phyloP scores from a whole-genome alignment of 2,329 filamentous ascomycete genomes.

The Aureobasidium leucospermi region DNA sequence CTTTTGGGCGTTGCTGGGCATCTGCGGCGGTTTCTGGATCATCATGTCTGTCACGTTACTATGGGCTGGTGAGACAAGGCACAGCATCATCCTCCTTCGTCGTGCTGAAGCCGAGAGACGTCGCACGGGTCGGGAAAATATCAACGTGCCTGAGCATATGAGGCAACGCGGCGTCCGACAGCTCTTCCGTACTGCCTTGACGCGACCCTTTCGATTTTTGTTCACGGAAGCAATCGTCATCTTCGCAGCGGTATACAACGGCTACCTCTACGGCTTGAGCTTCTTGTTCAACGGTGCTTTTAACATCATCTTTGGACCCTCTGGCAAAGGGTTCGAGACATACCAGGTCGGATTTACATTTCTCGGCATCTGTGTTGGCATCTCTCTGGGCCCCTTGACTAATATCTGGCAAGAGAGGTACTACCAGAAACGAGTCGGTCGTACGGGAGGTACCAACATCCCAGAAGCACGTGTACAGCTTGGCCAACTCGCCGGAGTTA shows the following conservation, averaged over 20 bases:
- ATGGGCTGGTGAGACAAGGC: slow-evolving; percentile 33
- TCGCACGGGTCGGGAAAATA: slow-evolving; percentile 18
- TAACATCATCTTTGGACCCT: slow-evolving; percentile 27
- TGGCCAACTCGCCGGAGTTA: slow-evolving; percentile 35
- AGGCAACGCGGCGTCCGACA: slow-evolving; percentile 32
- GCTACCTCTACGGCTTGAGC: slow-evolving; percentile 39
- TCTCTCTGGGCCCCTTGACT: slow-evolving; percentile 22
- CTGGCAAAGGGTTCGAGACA: slow-evolving; percentile 40
- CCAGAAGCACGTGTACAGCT: slow-evolving; percentile 40
- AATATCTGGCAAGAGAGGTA: slow-evolving; percentile 27
- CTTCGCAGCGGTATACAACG: slow-evolving; percentile 41
- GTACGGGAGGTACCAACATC: slow-evolving; percentile 23
- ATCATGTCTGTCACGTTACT: slow-evolving; percentile 33
- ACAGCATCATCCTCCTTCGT: slow-evolving; percentile 34
- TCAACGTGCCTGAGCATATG: slow-evolving; percentile 32
- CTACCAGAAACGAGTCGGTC: slow-evolving; percentile 35
- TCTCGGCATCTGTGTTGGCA: slow-evolving; percentile 22
- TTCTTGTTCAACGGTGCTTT: slow-evolving; percentile 24
- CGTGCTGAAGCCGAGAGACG: slow-evolving; percentile 20
- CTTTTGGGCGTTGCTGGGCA: slow-evolving; percentile 40
- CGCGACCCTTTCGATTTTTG: slow-evolving; percentile 41
- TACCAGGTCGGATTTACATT: slow-evolving; percentile 26
- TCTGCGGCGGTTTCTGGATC: slow-evolving; percentile 38
- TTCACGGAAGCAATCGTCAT: slow-evolving; percentile 41
- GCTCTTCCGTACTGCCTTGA: slow-evolving; percentile 36